Conservation (phyloP, 169 alveolate species). For the Plasmodium gallinaceum region DNA sequence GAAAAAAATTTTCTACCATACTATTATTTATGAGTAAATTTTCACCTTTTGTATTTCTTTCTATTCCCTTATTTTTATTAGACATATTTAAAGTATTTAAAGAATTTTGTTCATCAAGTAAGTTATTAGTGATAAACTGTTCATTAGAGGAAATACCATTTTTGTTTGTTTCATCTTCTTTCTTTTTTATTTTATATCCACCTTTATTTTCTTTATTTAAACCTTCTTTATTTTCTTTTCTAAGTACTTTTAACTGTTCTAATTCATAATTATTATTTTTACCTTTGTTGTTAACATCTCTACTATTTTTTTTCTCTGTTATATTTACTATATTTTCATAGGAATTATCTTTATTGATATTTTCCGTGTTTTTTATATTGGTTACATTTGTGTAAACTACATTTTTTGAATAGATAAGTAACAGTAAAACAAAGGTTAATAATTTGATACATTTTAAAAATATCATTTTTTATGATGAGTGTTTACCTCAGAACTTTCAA, state of each 20-base stretch:
- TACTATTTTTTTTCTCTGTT: not conserved
- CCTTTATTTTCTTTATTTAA: not conserved
- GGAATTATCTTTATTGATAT: slow-evolving; percentile 4
- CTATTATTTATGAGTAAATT: not conserved
- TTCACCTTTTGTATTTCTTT: not conserved
- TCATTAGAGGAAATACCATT: not conserved
- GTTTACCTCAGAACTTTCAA: not conserved
- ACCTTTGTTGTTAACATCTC: not conserved
- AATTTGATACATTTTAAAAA: slow-evolving; percentile 20
- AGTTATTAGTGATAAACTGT: not conserved
- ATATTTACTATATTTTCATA: not conserved
- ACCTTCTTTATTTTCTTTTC: not conserved
- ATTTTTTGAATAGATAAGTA: slow-evolving; percentile 36
- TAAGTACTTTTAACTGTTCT: slow-evolving; percentile 6
- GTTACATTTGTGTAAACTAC: not conserved
- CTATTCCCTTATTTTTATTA: slow-evolving; percentile 1
- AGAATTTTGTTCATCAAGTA: not conserved
- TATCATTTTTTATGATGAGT: slow-evolving; percentile 29
- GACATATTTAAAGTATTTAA: not conserved
- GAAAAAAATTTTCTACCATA: not conserved
- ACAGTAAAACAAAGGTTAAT: slow-evolving; percentile 18
- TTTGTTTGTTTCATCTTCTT: slow-evolving; percentile 9
- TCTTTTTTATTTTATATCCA: slow-evolving; percentile 9
- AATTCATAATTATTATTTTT: not conserved
- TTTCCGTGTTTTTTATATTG: slow-evolving; percentile 8